Conservation (phyloP, 208 protist species). For the Angomonas deanei region DNA sequence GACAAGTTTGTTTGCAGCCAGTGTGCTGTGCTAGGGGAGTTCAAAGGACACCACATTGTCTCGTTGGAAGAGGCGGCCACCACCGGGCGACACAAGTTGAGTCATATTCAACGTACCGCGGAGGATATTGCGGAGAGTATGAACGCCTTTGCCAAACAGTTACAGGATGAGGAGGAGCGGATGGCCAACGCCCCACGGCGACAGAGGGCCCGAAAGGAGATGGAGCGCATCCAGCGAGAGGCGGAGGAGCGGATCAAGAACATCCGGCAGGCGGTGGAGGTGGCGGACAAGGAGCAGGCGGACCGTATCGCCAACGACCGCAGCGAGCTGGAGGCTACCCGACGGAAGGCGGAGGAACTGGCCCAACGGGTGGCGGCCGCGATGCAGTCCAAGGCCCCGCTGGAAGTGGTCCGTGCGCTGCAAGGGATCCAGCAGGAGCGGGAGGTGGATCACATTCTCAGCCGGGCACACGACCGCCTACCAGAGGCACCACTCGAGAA, state of each 20-base stretch:
- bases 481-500: conserved; percentile 31
- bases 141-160: conserved; percentile 32
- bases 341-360: conserved; percentile 23
- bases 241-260: conserved; percentile 40
- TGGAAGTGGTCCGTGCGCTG: conserved; percentile 36
- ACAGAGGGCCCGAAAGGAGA: conserved; percentile 35
- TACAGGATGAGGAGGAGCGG: conserved; percentile 27
- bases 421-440: conserved; percentile 48
- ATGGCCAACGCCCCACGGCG: conserved; percentile 42
- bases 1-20: conserved; percentile 65
- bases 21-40: conserved; percentile 60
- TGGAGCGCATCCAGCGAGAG: conserved; percentile 55
- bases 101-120: conserved; percentile 33
- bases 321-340: conserved; percentile 21
- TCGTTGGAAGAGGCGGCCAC: conserved; percentile 55
- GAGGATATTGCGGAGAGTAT: conserved; percentile 36
- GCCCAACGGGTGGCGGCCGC: conserved; percentile 19
- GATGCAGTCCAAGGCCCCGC: conserved; percentile 17
- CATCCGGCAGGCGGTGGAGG: conserved; percentile 33
- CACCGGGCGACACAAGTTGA: conserved; percentile 39
- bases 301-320: conserved; percentile 31
- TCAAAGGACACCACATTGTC: conserved; percentile 41
- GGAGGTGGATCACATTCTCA: conserved; percentile 39
- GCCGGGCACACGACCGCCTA: conserved; percentile 25
- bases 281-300: conserved; percentile 34